Conservation (phyloP, 208 protist species). For the Herpetomonas muscarum region DNA sequence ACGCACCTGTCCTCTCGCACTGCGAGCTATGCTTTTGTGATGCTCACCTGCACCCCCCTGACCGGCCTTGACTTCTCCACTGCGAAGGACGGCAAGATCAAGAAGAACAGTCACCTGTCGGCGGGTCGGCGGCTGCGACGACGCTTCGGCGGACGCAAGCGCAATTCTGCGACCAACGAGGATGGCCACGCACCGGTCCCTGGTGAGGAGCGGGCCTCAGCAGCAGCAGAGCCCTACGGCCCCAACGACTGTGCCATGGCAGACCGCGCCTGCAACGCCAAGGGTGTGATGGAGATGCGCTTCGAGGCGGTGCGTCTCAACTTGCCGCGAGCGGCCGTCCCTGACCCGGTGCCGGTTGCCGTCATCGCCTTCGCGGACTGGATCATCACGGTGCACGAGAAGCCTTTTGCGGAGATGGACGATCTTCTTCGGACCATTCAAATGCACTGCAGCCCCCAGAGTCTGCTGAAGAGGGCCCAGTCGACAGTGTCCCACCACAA, state of each 20-base stretch:
- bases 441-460: slow-evolving; percentile 50
- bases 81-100: not conserved
- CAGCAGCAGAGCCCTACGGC: no score
- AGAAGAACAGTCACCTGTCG: slow-evolving; percentile 4
- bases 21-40: slow-evolving; percentile 66
- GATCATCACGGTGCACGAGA: slow-evolving; percentile 84
- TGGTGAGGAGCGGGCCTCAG: not conserved
- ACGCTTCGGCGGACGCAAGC: not conserved
- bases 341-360: slow-evolving; percentile 51
- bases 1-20: slow-evolving; percentile 22
- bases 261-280: slow-evolving; percentile 16
- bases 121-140: not conserved
- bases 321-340: slow-evolving; percentile 34
- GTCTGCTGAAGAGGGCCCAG: not conserved
- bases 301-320: slow-evolving; percentile 69
- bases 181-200: not conserved
- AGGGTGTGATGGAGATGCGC: slow-evolving; percentile 76
- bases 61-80: not conserved
- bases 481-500: not conserved
- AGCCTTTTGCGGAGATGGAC: slow-evolving; percentile 83
- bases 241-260: no score
- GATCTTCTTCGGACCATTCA: slow-evolving; percentile 78
- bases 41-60: slow-evolving; percentile 67
- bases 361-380: slow-evolving; percentile 77
- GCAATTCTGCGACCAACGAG: not conserved